Conservation (phyloP, 148 eudicot species). For the Bassia scoparia region DNA sequence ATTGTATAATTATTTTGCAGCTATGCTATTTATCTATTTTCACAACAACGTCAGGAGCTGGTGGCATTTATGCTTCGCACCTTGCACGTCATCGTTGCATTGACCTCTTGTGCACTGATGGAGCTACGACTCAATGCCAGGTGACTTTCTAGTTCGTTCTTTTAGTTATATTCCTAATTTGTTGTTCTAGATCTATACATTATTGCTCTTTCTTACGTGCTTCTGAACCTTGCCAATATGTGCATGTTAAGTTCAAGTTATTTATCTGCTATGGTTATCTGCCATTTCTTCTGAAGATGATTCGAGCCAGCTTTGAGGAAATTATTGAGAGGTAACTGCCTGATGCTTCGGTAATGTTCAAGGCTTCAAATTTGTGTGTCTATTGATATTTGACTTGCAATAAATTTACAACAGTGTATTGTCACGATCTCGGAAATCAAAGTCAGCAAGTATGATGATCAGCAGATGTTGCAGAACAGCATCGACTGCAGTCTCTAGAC, state of each 20-base stretch:
- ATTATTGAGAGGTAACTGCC: slow-evolving; percentile 76
- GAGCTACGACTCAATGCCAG: slow-evolving; percentile 87
- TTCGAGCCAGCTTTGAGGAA: slow-evolving; percentile 81
- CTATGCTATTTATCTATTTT: slow-evolving; percentile 84
- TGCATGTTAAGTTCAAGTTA: slow-evolving; percentile 75
- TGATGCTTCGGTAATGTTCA: not conserved
- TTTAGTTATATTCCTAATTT: slow-evolving; percentile 4
- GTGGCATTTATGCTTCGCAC: slow-evolving; percentile 95
- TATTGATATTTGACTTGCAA: not conserved
- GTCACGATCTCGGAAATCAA: slow-evolving; percentile 76
- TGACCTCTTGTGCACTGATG: slow-evolving; percentile 97
- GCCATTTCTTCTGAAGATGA: slow-evolving; percentile 76
- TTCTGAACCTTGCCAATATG: slow-evolving; percentile 29
- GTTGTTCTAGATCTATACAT: not conserved
- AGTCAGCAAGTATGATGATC: slow-evolving; percentile 57
- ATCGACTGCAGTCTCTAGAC: slow-evolving; percentile 76
- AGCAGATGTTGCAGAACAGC: slow-evolving; percentile 76
- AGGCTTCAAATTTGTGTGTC: slow-evolving; percentile 4
- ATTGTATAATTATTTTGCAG: slow-evolving; percentile 35
- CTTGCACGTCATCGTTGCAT: slow-evolving; percentile 91
- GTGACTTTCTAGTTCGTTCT: slow-evolving; percentile 28
- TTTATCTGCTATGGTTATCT: slow-evolving; percentile 88
- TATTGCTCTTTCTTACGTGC: not conserved
- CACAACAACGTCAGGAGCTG: slow-evolving; percentile 82
- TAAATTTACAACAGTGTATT: slow-evolving; percentile 52